A percentile compares a stretch with the other conserved stretches of the same genome.
phyloP scores from a whole-genome alignment of 805 yeast species.

The Metschnikowia corniflorae region DNA sequence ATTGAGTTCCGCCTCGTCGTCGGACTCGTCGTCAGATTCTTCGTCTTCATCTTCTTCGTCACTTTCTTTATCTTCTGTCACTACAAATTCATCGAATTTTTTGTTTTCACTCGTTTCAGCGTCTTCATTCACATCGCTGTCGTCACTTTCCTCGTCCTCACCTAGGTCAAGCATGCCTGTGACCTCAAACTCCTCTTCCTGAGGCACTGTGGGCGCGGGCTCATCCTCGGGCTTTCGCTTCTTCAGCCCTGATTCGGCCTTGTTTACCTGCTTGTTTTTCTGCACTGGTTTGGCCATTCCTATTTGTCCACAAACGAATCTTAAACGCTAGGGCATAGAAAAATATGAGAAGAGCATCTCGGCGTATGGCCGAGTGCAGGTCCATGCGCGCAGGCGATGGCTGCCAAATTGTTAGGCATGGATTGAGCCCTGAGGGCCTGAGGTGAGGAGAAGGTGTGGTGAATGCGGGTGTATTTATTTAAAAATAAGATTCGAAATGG shows the following conservation, averaged over 20 bases:
- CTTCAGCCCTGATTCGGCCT: slow-evolving; percentile 4
- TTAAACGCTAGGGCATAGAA: slow-evolving; percentile 2
- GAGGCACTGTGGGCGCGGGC: slow-evolving; percentile 10
- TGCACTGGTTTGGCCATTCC: slow-evolving; percentile 13
- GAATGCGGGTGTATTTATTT: too few species aligned
- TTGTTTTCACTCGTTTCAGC: background rate
- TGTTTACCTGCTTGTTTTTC: background rate
- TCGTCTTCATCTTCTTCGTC: slow-evolving; percentile 3
- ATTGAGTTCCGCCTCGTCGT: slow-evolving; percentile 53
- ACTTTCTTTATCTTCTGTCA: slow-evolving; percentile 7
- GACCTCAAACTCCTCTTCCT: slow-evolving; percentile 14
- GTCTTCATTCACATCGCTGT: slow-evolving; percentile 1
- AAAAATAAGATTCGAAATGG: too few species aligned
- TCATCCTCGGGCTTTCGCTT: slow-evolving; percentile 16
- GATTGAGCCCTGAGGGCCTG: too few species aligned
- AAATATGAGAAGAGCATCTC: slow-evolving; percentile 13
- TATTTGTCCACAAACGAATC: too few species aligned
- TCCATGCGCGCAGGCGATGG: slow-evolving; percentile 8
- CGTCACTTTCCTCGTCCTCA: slow-evolving; percentile 11
- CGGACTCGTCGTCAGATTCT: slow-evolving; percentile 23
- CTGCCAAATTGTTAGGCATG: too few species aligned
- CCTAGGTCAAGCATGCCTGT: slow-evolving; percentile 15
- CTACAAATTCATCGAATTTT: slow-evolving; percentile 1
- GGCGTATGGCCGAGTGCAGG: slow-evolving; percentile 8
- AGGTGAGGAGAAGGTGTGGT: too few species aligned